Evolutionary conservation across 345 rosid species (phyloP), one percentile per base, ranked within the genome.

Genomic region (Linum trigynum): DNA sequence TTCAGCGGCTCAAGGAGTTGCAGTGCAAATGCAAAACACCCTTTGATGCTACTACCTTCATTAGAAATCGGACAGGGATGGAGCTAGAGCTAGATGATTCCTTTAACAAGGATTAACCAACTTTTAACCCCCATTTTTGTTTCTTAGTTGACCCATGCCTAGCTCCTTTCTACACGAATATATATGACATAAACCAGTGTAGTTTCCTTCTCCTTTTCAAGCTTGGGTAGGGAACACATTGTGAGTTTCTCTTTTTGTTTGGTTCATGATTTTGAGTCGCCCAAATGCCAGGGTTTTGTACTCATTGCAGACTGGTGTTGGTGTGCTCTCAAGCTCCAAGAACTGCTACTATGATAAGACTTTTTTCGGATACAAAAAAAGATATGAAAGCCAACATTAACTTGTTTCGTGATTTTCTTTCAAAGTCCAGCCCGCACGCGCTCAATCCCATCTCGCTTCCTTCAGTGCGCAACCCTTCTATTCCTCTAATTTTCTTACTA

Each of bases 1-100:
- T 84, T 7, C 79, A 81, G 58, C 85, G 87, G 77, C 84, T 84
- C 62, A 75, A 75, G 72, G 96, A 94, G 70, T 69, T 94, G 67
- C 92, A 94, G 67, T 76, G 6, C 71, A 90, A 76, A 74, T 86
- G 85, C 79, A 77, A 63, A 57, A 62, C 67, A 2, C 77, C 81
- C 35, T 64, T 71, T 0, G 88, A 90, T 71, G 85, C 86, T 0
- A 66, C 70, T 16, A 57, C 88, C 17, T 82, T 88, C 23, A 77
- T 86, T 7, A 73, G 77, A 77, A 90, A 84, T n/a, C 81, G 82
- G 2, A 69, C 75, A 11, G 97, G 95, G 15, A 14, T 83, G 66
- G 89, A 88, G 6, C 39, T 85, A 59, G 95, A 88, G 35, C 62
- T 94, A 38, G 97, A 86, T 38, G 96, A 94, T 76, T 83, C 71